Percentiles rank a stretch among this genome's conserved stretches.
phyloP scores from a whole-genome alignment of 164 flowering plant species.

The Buxus sempervirens region DNA sequence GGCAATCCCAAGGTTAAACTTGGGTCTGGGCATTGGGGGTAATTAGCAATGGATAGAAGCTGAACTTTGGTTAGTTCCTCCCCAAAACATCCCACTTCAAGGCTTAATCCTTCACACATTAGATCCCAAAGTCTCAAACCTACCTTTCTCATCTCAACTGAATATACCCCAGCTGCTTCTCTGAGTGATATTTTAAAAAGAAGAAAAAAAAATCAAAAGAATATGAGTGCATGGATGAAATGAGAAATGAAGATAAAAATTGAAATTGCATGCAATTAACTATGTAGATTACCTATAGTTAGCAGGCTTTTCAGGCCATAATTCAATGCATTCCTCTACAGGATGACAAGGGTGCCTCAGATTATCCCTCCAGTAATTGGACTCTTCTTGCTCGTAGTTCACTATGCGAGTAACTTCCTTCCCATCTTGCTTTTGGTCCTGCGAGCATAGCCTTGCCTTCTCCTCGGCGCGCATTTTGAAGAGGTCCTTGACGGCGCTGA shows the following conservation, averaged over 20 bases:
- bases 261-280: background rate
- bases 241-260: background rate
- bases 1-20: slow-evolving; percentile 37
- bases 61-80: slow-evolving; percentile 21
- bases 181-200: slow-evolving; percentile 11
- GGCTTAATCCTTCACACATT: slow-evolving; percentile 38
- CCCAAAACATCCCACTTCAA: slow-evolving; percentile 23
- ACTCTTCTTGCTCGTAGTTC: background rate
- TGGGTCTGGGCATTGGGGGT: slow-evolving; percentile 44
- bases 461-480: slow-evolving; percentile 33
- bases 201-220: background rate
- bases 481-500: slow-evolving; percentile 23
- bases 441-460: slow-evolving; percentile 13
- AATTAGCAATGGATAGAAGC: slow-evolving; percentile 23
- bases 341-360: slow-evolving; percentile 37
- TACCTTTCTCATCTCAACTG: slow-evolving; percentile 28
- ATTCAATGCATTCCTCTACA: slow-evolving; percentile 25
- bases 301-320: slow-evolving; percentile 47
- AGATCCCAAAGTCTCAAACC: slow-evolving; percentile 26
- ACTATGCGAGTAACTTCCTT: slow-evolving; percentile 15
- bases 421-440: background rate
- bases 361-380: slow-evolving; percentile 28
- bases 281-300: slow-evolving; percentile 25
- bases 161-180: slow-evolving; percentile 32
- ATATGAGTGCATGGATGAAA: background rate